Evolutionary conservation across 2,329 filamentous ascomycete genomes (phyloP), one percentile per base, ranked within the genome.

Genomic region (Chaetomium sp.): DNA sequence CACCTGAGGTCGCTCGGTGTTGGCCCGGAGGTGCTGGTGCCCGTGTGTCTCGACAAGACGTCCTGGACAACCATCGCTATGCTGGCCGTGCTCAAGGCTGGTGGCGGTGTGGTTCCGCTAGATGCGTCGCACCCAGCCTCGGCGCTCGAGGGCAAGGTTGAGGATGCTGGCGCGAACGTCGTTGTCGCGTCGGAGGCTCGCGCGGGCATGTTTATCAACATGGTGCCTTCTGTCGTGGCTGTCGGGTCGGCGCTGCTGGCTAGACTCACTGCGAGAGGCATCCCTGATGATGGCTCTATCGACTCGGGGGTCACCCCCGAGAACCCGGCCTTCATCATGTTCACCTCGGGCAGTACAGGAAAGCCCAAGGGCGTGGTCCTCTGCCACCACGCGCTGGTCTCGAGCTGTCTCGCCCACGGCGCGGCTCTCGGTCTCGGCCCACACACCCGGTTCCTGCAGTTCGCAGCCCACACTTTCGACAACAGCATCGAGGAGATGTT

Each of bases 331-430:
- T 69, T 65, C 19, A 73, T 79, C 59, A 76, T 79, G 63, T 80
- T 79, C 61, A 80, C 78, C n/a, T 79, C 77, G 3, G 78, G 78
- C 12, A 79, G 75, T 40, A 80, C 78, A 0, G 78, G 78, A 6
- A 67, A 69, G 41, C 78, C 77, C 4, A 80, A 80, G 66, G 78
- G 78, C 14, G 76, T 79, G n/a, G 69, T 79, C 10, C 61, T 69
- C 42, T 57, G 60, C 49, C 68, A 70, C 49, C 42, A 59, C 27
- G 60, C 62, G 3, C 51, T 68, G 6, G 59, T 61, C 14, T 65
- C 66, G 0, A 65, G 65, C 37, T 48, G 49, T 1, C 54, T 58
- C 4, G 58, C 59, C 3, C 59, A 62, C 45, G 62, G 59, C 38
- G 40, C 53, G 2, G 57, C 54, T 9, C 41, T 63, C 0, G 52